Evolutionary conservation across 768 basidiomycete genomes (phyloP), one percentile per base, ranked within the genome.

Genomic region (Botryobasidium botryosum): DNA sequence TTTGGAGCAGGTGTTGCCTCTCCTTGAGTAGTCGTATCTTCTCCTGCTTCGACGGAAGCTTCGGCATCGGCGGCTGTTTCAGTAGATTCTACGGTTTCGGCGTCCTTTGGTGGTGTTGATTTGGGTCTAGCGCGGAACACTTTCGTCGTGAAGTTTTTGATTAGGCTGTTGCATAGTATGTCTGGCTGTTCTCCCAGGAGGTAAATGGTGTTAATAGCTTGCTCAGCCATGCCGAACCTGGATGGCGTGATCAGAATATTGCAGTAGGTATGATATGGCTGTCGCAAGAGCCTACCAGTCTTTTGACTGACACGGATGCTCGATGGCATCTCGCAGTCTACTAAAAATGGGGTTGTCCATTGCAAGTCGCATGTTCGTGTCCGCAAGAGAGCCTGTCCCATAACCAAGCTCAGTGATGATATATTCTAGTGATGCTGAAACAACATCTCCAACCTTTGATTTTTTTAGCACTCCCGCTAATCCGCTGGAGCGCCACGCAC

Each of bases 391-490:
- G 3, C 91, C 86, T 86, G 46, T 1, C 37, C 4, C 17, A 20
- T 44, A 5, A 44, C 1, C 10, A 26, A 15, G 20, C 28, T n/a
- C 4, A 12, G 12, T 21, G 1, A 6, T 35, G 17, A 40, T 24
- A 12, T 42, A 13, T 13, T 28, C 13, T 15, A 27, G 27, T 7
- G 24, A 8, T 12, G 40, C 8, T 27, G 26, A 24, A 42, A 27
- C 1, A 32, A 6, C 46, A 10, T n/a, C 43, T n/a, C 60, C 44
- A 44, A 79, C 88, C 92, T 67, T 99, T 99, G 49, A 99, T 75
- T 58, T 97, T 99, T 67, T 99, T 99, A 24, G 76, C 84, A 52
- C 84, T 91, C 2, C 94, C 94, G 40, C 86, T 86, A 6, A 99
- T 67, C 0, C 94, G 73, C 51, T 92, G 88, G 35, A 97, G 64